Evolutionary conservation across 768 basidiomycete species (phyloP).

Genomic region (Boletus patriciae): DNA sequence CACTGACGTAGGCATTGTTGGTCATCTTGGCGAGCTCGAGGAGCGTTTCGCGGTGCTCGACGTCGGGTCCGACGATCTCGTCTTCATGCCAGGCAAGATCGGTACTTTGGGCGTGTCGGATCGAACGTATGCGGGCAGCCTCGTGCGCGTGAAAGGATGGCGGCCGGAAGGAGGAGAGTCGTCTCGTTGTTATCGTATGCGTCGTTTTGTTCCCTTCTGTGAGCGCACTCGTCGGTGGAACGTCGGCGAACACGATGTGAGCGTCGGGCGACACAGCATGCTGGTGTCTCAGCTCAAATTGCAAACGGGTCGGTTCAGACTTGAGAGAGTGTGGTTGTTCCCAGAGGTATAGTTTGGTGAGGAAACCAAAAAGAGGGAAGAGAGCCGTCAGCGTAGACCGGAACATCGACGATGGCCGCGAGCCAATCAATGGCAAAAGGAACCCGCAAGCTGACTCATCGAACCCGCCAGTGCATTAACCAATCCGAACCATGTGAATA

Average conservation of each 20-base stretch:
- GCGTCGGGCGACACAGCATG: slow-evolving; percentile 53
- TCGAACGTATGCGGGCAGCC: slow-evolving; percentile 46
- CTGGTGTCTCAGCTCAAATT: slow-evolving; percentile 61
- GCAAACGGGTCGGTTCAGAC: slow-evolving; percentile 23
- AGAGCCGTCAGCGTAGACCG: slow-evolving; percentile 47
- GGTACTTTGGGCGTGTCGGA: slow-evolving; percentile 46
- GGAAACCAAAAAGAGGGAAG: slow-evolving; percentile 40
- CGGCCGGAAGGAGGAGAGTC: slow-evolving; percentile 43
- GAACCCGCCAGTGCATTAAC: neutral
- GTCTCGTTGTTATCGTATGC: slow-evolving; percentile 42
- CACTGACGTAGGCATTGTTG: slow-evolving; percentile 81
- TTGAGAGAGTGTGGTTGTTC: neutral
- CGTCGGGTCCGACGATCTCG: slow-evolving; percentile 72
- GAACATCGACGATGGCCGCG: slow-evolving; percentile 30
- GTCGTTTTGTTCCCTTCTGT: slow-evolving; percentile 19
- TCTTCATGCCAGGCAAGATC: slow-evolving; percentile 70
- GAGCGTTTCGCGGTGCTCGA: slow-evolving; percentile 72
- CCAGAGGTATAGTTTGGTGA: slow-evolving; percentile 12
- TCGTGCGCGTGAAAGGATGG: slow-evolving; percentile 47
- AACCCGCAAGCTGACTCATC: slow-evolving; percentile 23
- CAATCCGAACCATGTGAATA: neutral
- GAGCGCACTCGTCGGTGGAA: slow-evolving; percentile 18
- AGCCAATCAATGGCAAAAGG: neutral
- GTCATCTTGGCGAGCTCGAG: slow-evolving; percentile 92
- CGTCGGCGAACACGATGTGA: slow-evolving; percentile 57